Conservation (phyloP, 371 early-diverging fungal genomes). For the Mortierella sp. region DNA sequence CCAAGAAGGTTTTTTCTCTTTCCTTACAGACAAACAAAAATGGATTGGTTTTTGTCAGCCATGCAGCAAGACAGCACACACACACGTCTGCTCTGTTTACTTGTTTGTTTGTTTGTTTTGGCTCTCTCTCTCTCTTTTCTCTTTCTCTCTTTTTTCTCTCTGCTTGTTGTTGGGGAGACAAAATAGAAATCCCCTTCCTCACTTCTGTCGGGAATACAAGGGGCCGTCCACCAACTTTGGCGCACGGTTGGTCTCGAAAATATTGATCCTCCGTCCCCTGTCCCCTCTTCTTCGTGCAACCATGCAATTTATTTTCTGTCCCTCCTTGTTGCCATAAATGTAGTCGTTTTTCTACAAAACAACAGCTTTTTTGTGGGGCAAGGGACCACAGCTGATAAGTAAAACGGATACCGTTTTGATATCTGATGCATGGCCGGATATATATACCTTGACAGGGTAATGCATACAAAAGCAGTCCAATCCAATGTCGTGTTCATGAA, state of each 20-base stretch:
- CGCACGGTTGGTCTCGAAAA: constrained; percentile 1
- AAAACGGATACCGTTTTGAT: not conserved
- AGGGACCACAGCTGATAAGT: not conserved
- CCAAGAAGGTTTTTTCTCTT: no score
- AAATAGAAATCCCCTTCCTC: no score
- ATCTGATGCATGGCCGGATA: not conserved
- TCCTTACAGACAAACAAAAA: not conserved
- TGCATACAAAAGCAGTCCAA: not conserved
- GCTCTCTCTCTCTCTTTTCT: not conserved
- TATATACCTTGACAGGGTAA: not conserved
- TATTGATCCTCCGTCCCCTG: not conserved
- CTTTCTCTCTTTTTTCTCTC: not conserved
- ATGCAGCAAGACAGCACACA: not conserved
- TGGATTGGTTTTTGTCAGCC: not conserved
- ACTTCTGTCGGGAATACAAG: not conserved
- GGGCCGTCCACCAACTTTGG: no score
- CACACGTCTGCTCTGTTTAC: not conserved
- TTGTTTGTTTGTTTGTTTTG: not conserved
- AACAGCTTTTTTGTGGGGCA: not conserved
- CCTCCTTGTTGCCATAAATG: not conserved
- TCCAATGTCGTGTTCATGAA: no score
- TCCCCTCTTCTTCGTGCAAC: not conserved
- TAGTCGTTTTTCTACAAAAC: not conserved
- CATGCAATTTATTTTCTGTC: not conserved
- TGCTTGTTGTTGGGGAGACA: not conserved